phyloP scores from a whole-genome alignment of 129 eudicot genomes.

The Sambucus nigra region DNA sequence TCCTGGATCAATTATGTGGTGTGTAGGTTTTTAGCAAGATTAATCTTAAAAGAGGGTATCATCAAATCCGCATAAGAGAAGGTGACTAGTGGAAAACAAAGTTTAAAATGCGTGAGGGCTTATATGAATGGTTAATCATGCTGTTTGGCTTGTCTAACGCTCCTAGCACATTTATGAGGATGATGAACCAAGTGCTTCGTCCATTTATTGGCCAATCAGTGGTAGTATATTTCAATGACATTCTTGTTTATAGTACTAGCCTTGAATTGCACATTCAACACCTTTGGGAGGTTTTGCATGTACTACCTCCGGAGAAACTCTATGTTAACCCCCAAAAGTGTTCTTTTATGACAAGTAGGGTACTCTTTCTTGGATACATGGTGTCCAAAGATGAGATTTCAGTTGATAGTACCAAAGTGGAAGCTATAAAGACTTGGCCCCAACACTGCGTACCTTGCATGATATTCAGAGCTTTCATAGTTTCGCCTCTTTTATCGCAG shows the following conservation, averaged over 20 bases:
- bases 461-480: neutral
- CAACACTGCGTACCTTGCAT: neutral
- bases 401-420: too few relatives aligned
- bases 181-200: too few relatives aligned
- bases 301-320: too few relatives aligned
- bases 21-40: neutral
- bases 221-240: too few relatives aligned
- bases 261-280: too few relatives aligned
- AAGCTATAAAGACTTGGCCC: neutral
- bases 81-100: neutral
- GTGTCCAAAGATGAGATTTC: too few relatives aligned
- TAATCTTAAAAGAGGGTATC: neutral
- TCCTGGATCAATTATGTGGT: neutral
- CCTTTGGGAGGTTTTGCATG: too few relatives aligned
- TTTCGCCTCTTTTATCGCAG: neutral
- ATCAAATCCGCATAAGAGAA: neutral
- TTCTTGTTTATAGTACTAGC: too few relatives aligned
- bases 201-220: too few relatives aligned
- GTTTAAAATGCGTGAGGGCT: neutral
- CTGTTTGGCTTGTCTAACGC: neutral
- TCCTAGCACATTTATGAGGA: too few relatives aligned
- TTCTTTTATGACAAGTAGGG: neutral
- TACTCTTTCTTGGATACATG: neutral
- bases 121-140: neutral
- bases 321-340: neutral